Evolutionary conservation across 2,329 filamentous ascomycete genomes (phyloP), one percentile per base, ranked within the genome.

Genomic region (Talaromyces amestolkiae): DNA sequence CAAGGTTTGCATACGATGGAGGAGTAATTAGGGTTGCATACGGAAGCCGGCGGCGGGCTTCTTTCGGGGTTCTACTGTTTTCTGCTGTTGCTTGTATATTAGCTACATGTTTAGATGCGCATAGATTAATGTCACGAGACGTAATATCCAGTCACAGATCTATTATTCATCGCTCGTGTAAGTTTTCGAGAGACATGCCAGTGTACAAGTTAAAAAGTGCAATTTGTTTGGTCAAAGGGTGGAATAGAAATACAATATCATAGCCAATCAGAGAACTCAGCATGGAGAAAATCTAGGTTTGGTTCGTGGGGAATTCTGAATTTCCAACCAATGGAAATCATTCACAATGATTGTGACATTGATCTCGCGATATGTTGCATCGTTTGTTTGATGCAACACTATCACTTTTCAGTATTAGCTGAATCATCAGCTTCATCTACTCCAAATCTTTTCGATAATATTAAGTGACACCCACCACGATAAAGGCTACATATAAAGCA

Each of bases 11-110:
- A 37, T 37, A 56, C 37, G 15, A 3, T 8, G 53, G 53, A 37
- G 53, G 31, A 37, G 53, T 56, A 56, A 35, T 56, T 39, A 15
- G 53, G 53, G 31, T 37, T 39, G 53, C 53, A 39, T 56, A 56
- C 37, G 11, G 33, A 56, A 37, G 33, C 49, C 49, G 9, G 15
- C 27, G 49, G 49, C 24, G 49, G 49, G 49, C 19, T 51, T 51
- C 24, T 51, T 19, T 41, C 39, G 39, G 47, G 47, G 22, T 31
- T 53, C 9, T 53, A 6, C 15, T 22, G 3, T 22, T 35, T 19
- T 24, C 1, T 10, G 11, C 17, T 56, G 37, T 56, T n/a, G 53
- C 33, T 56, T 56, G 53, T 56, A 56, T 22, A 56, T 56, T 56
- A 56, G 24, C 4, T 19, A 24, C 5, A 22, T 56, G 3, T 15